These are phyloP conservation scores for Pharnaceum exiguum DNA, from an alignment of 148 eudicot genomes.

Conservation along the genomic window DNA sequence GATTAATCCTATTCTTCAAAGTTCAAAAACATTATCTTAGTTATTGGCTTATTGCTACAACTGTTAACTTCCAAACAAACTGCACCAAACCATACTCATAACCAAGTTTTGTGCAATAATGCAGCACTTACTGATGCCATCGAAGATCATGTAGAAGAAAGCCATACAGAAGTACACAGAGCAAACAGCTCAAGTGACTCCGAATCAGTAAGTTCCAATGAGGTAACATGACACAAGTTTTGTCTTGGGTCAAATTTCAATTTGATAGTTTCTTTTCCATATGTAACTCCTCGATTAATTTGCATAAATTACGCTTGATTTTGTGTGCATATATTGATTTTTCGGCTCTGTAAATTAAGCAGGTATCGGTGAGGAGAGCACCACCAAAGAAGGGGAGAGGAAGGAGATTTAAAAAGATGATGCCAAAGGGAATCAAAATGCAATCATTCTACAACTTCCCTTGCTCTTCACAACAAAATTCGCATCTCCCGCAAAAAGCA, in stretches of 20 bases:
- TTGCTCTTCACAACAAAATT: constrained; percentile 14
- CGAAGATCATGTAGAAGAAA: constrained; percentile 1
- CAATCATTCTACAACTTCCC: constrained; percentile 17
- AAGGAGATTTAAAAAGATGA: constrained; percentile 21
- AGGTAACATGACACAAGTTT: constrained; percentile 8
- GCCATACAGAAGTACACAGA: too few relatives aligned
- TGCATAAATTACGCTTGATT: neutral
- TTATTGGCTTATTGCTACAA: neutral
- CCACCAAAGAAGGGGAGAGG: constrained; percentile 16
- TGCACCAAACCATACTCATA: too few relatives aligned
- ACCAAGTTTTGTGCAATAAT: neutral
- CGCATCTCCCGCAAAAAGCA: constrained; percentile 21
- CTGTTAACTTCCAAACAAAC: too few relatives aligned
- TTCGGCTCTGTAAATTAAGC: neutral
- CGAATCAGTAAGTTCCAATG: constrained; percentile 23
- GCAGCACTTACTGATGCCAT: constrained; percentile 1
- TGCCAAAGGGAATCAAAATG: constrained; percentile 34
- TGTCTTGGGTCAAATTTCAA: too few relatives aligned
- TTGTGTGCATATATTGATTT: neutral
- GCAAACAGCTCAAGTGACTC: neutral
- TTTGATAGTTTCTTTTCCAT: too few relatives aligned
- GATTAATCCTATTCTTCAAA: too few relatives aligned
- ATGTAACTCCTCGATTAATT: neutral
- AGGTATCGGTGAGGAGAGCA: constrained; percentile 17
- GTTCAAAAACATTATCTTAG: neutral